Base-by-base conservation (phyloP, 768 basidiomycete species). In the Amanita rubescens region DNA sequence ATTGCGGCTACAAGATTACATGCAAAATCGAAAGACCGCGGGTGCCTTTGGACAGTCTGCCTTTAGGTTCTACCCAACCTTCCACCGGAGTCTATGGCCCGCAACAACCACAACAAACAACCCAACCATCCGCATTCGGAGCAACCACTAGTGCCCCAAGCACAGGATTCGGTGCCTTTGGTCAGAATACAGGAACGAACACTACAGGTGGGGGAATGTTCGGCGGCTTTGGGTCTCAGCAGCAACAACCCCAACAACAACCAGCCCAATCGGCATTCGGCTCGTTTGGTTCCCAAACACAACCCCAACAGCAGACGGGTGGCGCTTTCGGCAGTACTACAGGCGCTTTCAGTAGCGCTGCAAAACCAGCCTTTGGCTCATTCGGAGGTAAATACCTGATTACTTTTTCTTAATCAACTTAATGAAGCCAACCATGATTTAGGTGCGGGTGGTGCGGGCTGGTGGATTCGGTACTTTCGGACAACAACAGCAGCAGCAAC, bases 1-100 rank as follows among this genome's bases (percentile, higher is more conserved):
- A 76, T 65, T 90, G 34, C 82, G 87, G 43, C 52, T 78, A 20
- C 86, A 90, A 78, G 88, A 90, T 63, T 90, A 90, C 56, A 67
- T 73, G 20, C 85, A 87, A 63, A 80, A 79, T 47, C 79, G 87
- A 15, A 90, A 90, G 69, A 82, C 84, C 11, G 84, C 82, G 10
- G 69, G 74, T 48, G 75, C 78, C 41, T 91, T 89, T 65, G 79
- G 78, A 19, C 75, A 75, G 66, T 61, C 77, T 53, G 63, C 74
- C 3, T 81, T 80, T 58, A 8, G 76, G 78, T 50, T 57, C 72
- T 55, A 55, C 76, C 37, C 76, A 69, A 64, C 53, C 77, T 15
- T 60, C 73, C 3, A 70, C 75, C 9, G 64, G 67, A 51, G 57
- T 75, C 25, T 81, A 82, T 58, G 81, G 82, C 35, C 56, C 72